Evolutionary conservation across 176 grass and related monocot genomes (phyloP), one percentile per base, ranked within the genome.

Genomic region (Hyparrhenia diplandra): DNA sequence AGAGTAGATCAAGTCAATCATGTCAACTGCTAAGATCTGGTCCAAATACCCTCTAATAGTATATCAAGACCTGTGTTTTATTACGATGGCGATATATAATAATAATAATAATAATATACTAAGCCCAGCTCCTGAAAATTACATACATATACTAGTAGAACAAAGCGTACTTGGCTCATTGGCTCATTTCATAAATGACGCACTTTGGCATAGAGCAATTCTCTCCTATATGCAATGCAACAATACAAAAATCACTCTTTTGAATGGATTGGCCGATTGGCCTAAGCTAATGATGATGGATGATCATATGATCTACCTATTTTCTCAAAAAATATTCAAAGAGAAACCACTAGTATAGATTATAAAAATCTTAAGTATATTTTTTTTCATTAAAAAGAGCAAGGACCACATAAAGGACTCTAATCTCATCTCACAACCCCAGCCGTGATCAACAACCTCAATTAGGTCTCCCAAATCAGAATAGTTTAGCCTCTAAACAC

Each of bases 371-470:
- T 29, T 62, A 61, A 61, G n/a, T n/a, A n/a, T n/a, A n/a, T n/a
- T n/a, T n/a, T n/a, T n/a, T n/a, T n/a, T n/a, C n/a, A n/a, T n/a
- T n/a, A n/a, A 32, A 63, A 40, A 73, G 1, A 6, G 20, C 17
- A 51, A 68, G 79, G 83, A 52, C 83, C 75, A 74, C 59, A 24
- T 12, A 43, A 78, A 89, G 71, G 80, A 55, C 36, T 39, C 34
- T 47, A 51, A 52, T 78, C n/a, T 40, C 61, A 52, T 78, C n/a
- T 40, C 73, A 76, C 54, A 11, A 57, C 30, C 75, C 78, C 2
- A 9, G 39, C 8, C 78, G 73, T 83, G 87, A 95, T 84, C 82
- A 90, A 81, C 82, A 12, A 67, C 90, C 70, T 84, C 88, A 77
- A 86, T 73, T 39, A 89, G 66, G 13, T 36, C 60, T 16, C 73